Evolutionary conservation across 768 basidiomycete species (phyloP), one percentile per base, ranked within the genome.

Genomic region (Termitomyces bulborhizus): DNA sequence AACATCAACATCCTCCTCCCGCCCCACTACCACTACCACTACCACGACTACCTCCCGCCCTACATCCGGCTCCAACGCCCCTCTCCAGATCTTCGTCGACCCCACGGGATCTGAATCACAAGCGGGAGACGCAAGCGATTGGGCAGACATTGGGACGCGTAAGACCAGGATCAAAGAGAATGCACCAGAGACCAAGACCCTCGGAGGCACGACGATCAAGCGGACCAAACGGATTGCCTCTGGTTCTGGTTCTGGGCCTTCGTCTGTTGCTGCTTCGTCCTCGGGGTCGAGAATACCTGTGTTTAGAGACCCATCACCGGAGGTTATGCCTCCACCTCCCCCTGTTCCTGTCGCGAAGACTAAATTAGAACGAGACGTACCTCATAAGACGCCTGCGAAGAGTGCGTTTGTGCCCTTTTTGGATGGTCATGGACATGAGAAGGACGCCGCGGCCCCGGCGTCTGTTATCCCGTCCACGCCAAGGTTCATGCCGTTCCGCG

Each of bases 131-230:
- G 15, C 36, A 15, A 80, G 79, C 51, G 72, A 80, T 15, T 92
- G 85, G 79, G 78, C 81, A 31, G 89, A 91, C 56, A 66, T 92
- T 1, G 90, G 88, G 18, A 84, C 88, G 56, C 86, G 89, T 62
- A 88, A 86, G 66, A 78, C 83, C 4, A 79, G 90, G 51, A 74
- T 89, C 61, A 92, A 91, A 62, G 89, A 92, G 71, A 92, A 92
- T 61, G 71, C 84, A 1, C 82, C 80, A 7, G 86, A 86, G 66
- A 79, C 82, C 31, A 80, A 80, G 66, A 88, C 86, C 73, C 76
- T 86, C 49, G 78, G 67, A 2, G 89, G 88, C 11, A 78, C 86
- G 54, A 88, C 79, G 29, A 57, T 91, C 41, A 82, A 80, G 56
- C 36, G 36, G 36, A 37, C 81, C 27, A 80, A 78, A 65, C 75